Percentiles rank a stretch among this genome's conserved stretches.
Evolutionary conservation across 129 eudicot species (phyloP).

Genomic region (Calendula officinalis): DNA sequence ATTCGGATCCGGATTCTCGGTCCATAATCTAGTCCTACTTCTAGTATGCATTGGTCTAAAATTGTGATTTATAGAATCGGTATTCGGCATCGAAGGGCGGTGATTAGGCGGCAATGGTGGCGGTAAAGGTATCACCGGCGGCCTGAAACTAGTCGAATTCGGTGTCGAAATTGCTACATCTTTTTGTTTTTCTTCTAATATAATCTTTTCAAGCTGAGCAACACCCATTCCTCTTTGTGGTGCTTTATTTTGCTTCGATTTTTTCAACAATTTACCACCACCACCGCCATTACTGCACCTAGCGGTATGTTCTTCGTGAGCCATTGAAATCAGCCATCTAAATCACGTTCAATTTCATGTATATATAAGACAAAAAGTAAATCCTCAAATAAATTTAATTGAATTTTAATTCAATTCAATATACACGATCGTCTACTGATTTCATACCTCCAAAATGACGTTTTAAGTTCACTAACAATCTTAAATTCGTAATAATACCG

Average conservation of each 20-base stretch:
- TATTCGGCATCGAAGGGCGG: conserved; percentile 23
- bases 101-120: conserved; percentile 32
- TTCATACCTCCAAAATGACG: conserved; percentile 18
- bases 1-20: conserved; percentile 31
- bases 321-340: conserved; percentile 52
- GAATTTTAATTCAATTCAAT: conserved; percentile 2
- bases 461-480: background rate
- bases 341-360: conserved; percentile 17
- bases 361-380: conserved; percentile 14
- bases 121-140: conserved; percentile 31
- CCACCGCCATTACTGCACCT: conserved; percentile 27
- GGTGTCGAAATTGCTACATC: conserved; percentile 32
- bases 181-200: conserved; percentile 57
- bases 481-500: background rate
- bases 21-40: conserved; percentile 33
- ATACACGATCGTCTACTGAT: conserved; percentile 21
- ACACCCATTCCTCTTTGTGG: conserved; percentile 94
- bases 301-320: conserved; percentile 48
- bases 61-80: conserved; percentile 25
- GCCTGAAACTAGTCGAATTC: conserved; percentile 40
- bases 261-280: conserved; percentile 45
- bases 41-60: conserved; percentile 24
- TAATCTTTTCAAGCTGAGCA: conserved; percentile 83
- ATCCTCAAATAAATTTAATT: conserved; percentile 6
- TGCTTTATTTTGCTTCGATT: conserved; percentile 56